Evolutionary conservation across 2,329 filamentous ascomycete genomes (phyloP).

Genomic region (Venturia effusa): DNA sequence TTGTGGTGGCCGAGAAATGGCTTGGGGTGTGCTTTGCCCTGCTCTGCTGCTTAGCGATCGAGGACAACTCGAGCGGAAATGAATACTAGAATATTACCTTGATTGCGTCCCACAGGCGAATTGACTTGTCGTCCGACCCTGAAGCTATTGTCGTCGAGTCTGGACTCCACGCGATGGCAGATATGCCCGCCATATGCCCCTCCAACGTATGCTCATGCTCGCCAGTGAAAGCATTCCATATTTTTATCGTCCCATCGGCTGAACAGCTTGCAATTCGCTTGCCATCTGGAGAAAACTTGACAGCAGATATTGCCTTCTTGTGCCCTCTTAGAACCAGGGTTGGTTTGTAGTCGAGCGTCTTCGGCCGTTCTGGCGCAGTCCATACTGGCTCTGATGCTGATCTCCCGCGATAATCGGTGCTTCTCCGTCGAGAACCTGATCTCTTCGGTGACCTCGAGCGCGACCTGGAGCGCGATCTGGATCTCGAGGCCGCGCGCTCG

Average conservation of each 20-base stretch:
- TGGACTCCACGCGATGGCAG: slow-evolving; percentile 86
- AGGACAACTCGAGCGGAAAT: neutral
- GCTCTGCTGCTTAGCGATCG: neutral
- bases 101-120: slow-evolving; percentile 74
- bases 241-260: slow-evolving; percentile 80
- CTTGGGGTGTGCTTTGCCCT: slow-evolving; percentile 46
- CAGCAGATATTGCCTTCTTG: slow-evolving; percentile 65
- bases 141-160: slow-evolving; percentile 81
- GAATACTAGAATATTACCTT: slow-evolving; percentile 28
- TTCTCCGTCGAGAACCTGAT: slow-evolving; percentile 1
- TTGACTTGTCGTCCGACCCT: slow-evolving; percentile 91
- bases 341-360: slow-evolving; percentile 50
- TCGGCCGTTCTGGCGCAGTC: slow-evolving; percentile 37
- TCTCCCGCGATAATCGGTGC: slow-evolving; percentile 18
- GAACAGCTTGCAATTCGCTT: slow-evolving; percentile 82
- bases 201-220: slow-evolving; percentile 78
- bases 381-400: slow-evolving; percentile 15
- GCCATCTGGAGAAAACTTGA: slow-evolving; percentile 85
- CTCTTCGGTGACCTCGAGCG: slow-evolving; percentile 6
- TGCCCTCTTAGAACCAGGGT: slow-evolving; percentile 68
- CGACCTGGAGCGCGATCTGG: slow-evolving; percentile 9
- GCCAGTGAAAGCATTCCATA: slow-evolving; percentile 76
- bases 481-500: neutral
- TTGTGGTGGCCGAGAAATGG: slow-evolving; percentile 81
- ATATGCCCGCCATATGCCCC: slow-evolving; percentile 86